A percentile compares a stretch with the other conserved stretches of the same genome.
Conservation (phyloP, 1,284 basidiomycete species). For the Puccinia triticina region DNA sequence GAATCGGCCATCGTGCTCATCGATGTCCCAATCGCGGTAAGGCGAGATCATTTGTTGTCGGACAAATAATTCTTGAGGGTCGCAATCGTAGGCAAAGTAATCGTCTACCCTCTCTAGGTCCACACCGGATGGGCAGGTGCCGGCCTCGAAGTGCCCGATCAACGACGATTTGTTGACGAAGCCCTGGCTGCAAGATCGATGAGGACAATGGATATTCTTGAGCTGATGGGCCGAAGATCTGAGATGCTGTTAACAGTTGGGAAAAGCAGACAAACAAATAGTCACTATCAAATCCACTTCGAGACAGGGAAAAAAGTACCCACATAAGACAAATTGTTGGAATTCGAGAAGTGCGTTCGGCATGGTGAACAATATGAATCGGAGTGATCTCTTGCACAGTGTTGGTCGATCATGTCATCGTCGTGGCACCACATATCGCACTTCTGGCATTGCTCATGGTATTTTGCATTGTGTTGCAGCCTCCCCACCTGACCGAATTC, state of each 20-base stretch:
- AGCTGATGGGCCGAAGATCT: background rate
- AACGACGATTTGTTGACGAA: background rate
- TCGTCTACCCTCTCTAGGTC: background rate
- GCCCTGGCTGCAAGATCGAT: background rate
- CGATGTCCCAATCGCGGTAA: background rate
- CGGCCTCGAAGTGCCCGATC: background rate
- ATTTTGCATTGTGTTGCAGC: background rate
- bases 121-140: background rate
- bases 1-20: no score
- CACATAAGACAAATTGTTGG: background rate
- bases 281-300: background rate
- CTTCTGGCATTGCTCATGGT: background rate
- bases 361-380: background rate
- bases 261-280: background rate
- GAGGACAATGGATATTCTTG: background rate
- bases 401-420: background rate
- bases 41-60: background rate
- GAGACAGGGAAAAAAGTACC: background rate
- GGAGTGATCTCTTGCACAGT: background rate
- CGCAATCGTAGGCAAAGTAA: background rate
- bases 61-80: background rate
- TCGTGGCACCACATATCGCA: background rate
- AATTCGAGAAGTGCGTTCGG: background rate
- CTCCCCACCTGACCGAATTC: background rate
- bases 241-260: background rate